phyloP scores from a whole-genome alignment of 2,329 filamentous ascomycete species.

The Ophiobolus disseminans region DNA sequence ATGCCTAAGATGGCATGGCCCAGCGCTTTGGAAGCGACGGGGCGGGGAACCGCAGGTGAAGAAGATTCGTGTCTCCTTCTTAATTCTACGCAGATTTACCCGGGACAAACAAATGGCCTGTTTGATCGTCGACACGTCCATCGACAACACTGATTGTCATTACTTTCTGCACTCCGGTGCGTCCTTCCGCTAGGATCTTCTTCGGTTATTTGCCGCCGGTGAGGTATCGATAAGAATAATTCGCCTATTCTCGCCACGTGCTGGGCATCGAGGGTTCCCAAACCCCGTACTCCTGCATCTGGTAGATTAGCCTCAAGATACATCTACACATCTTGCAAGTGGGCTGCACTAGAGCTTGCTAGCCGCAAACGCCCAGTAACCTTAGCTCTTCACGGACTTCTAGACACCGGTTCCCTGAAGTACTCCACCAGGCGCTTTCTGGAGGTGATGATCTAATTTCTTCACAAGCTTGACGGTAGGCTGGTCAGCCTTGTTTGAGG shows the following conservation, averaged over 20 bases:
- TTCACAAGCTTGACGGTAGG: background rate
- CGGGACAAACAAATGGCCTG: constrained; percentile 8
- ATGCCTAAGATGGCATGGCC: constrained; percentile 19
- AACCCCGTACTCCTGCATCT: constrained; percentile 4
- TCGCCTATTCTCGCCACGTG: constrained; percentile 21
- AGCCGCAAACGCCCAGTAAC: background rate
- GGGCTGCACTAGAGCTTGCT: background rate
- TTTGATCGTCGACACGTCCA: constrained; percentile 16
- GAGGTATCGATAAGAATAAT: constrained; percentile 18
- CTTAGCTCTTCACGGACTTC: background rate
- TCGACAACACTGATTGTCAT: background rate
- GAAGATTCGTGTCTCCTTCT: constrained; percentile 5
- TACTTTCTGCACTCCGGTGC: background rate
- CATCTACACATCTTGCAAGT: constrained; percentile 2
- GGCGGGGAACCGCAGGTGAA: constrained; percentile 8
- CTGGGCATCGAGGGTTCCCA: background rate
- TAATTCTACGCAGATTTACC: constrained; percentile 9
- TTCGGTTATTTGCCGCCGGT: constrained; percentile 4
- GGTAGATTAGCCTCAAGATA: no score
- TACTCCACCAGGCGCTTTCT: no score
- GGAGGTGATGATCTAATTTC: no score
- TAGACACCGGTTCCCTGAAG: no score
- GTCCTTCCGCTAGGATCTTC: background rate
- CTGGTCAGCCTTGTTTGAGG: background rate
- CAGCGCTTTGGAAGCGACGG: constrained; percentile 25